Evolutionary conservation across 2,329 filamentous ascomycete genomes (phyloP).

Genomic region (Tolypocladium guangdongense): DNA sequence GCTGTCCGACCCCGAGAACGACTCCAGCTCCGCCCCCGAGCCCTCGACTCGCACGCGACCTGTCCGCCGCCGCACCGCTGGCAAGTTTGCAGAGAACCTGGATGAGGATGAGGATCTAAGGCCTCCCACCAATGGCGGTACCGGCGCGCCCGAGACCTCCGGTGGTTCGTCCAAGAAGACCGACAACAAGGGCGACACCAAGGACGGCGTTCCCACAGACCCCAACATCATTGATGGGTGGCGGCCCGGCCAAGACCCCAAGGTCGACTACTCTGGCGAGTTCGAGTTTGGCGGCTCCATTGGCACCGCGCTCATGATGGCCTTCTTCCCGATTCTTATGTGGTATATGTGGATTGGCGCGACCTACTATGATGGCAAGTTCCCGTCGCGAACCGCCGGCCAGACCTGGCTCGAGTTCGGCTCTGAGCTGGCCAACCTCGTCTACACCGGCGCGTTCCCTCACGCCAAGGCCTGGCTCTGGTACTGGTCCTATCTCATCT

Average conservation of each 20-base stretch:
- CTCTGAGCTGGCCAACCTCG: constrained; percentile 56
- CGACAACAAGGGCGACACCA: background rate
- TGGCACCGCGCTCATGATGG: constrained; percentile 80
- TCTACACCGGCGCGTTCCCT: constrained; percentile 79
- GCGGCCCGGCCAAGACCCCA: constrained; percentile 48
- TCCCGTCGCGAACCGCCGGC: constrained; percentile 55
- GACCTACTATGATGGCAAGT: constrained; percentile 78
- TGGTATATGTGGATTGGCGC: constrained; percentile 99
- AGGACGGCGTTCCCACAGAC: constrained; percentile 9
- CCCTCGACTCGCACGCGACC: constrained; percentile 21
- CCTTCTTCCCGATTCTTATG: constrained; percentile 88
- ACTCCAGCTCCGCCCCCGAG: constrained; percentile 37
- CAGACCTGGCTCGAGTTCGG: constrained; percentile 63
- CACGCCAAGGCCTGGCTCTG: constrained; percentile 75
- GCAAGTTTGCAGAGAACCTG: constrained; percentile 39
- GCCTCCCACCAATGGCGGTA: constrained; percentile 19
- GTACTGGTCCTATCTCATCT: constrained; percentile 89
- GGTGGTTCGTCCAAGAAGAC: constrained; percentile 12
- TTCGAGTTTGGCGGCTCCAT: constrained; percentile 80
- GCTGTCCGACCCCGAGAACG: constrained; percentile 35
- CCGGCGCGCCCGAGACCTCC: constrained; percentile 14
- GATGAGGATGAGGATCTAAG: constrained; percentile 29
- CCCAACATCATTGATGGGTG: constrained; percentile 38
- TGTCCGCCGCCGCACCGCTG: constrained; percentile 32
- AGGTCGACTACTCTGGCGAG: constrained; percentile 50